These are phyloP conservation scores for Leishmania aethiopica DNA, from an alignment of 208 protist species.

Conservation along the genomic window DNA sequence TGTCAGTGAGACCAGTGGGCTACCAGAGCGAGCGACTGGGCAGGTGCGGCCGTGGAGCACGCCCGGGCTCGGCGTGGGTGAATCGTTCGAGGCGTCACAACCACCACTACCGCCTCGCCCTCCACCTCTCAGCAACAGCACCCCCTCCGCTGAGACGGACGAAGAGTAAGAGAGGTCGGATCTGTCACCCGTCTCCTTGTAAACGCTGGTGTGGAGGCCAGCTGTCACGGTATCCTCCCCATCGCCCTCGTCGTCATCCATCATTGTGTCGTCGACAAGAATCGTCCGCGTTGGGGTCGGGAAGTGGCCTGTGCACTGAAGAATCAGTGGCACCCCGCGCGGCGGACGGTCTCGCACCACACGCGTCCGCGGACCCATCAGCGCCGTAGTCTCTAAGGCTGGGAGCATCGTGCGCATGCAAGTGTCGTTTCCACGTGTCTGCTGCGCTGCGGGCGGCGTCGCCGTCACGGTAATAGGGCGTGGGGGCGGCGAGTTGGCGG, in stretches of 20 bases:
- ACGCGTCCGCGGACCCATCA: neutral
- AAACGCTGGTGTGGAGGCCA: conserved; percentile 25
- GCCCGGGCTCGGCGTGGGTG: neutral
- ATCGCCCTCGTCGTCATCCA: neutral
- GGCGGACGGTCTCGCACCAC: conserved; percentile 27
- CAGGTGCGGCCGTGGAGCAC: neutral
- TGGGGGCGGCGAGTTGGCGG: conserved; percentile 3
- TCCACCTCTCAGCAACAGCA: neutral
- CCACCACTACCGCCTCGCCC: neutral
- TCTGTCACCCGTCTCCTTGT: conserved; percentile 19
- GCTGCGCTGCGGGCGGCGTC: neutral
- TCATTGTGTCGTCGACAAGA: neutral
- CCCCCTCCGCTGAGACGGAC: conserved; percentile 1
- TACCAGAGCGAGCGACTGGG: neutral
- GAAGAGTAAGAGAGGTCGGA: conserved; percentile 1
- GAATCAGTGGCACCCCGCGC: conserved; percentile 26
- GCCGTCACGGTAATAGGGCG: neutral
- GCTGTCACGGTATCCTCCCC: conserved; percentile 27
- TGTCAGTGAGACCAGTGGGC: conserved; percentile 8
- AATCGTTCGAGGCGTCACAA: neutral
- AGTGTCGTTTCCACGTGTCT: neutral
- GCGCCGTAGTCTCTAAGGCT: neutral
- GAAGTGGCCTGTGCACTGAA: conserved; percentile 30
- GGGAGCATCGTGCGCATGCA: neutral
- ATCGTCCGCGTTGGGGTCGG: conserved; percentile 25